These are phyloP conservation scores for Skeletonema potamos DNA, from an alignment of 108 stramenopile genomes.

Conservation along the genomic window DNA sequence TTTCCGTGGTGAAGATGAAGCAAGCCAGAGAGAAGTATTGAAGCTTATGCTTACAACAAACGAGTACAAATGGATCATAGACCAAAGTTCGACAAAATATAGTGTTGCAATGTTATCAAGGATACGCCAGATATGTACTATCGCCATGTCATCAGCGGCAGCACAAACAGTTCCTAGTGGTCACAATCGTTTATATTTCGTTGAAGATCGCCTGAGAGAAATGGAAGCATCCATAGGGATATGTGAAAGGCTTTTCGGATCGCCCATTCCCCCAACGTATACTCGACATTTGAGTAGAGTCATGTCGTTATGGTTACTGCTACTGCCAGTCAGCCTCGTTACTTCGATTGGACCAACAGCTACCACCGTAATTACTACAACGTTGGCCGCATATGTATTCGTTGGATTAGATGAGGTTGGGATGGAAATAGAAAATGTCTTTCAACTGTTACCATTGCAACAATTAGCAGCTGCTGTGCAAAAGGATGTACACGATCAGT, in stretches of 20 bases:
- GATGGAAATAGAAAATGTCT: conserved; percentile 44
- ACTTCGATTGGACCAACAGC: not conserved
- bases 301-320: conserved; percentile 22
- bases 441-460: conserved; percentile 42
- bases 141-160: not conserved
- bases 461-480: conserved; percentile 29
- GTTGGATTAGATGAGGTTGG: conserved; percentile 52
- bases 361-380: conserved; percentile 1
- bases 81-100: not conserved
- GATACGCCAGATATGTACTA: conserved; percentile 23
- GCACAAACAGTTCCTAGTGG: not conserved
- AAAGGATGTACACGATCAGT: conserved; percentile 28
- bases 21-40: not conserved
- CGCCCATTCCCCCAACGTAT: conserved; percentile 47
- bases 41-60: conserved; percentile 5
- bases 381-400: conserved; percentile 34
- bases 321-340: conserved; percentile 25
- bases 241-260: conserved; percentile 30
- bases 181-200: not conserved
- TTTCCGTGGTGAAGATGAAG: conserved; percentile 20
- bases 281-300: conserved; percentile 45
- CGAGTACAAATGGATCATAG: conserved; percentile 5
- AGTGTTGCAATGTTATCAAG: conserved; percentile 17
- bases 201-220: conserved; percentile 30
- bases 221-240: conserved; percentile 24